phyloP scores from a whole-genome alignment of 2,329 filamentous ascomycete species.

The Trichoderma harzianum region DNA sequence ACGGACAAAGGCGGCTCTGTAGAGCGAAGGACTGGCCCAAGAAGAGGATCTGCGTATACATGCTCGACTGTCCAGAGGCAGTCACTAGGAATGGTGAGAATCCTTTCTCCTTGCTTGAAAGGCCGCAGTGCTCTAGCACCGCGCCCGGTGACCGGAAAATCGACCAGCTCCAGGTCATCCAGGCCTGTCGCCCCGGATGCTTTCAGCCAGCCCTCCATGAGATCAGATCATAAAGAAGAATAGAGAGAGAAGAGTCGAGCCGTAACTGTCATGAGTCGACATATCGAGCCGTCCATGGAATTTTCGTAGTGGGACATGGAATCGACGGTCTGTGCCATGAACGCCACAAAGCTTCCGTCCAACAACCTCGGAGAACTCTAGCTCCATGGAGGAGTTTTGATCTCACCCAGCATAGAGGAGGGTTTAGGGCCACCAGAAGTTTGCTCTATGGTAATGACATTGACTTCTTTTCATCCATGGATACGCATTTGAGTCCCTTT shows the following conservation, averaged over 20 bases:
- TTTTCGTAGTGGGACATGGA: not conserved
- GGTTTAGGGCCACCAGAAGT: too few species aligned
- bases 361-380: too few species aligned
- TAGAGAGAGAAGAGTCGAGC: not conserved
- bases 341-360: too few species aligned
- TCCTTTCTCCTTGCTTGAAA: slow-evolving; percentile 33
- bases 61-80: slow-evolving; percentile 33
- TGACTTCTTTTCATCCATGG: too few species aligned
- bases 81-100: slow-evolving; percentile 32
- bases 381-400: too few species aligned
- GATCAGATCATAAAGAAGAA: not conserved
- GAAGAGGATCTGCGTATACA: slow-evolving; percentile 32
- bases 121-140: slow-evolving; percentile 29
- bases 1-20: slow-evolving; percentile 30
- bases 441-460: too few species aligned
- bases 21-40: slow-evolving; percentile 32
- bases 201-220: slow-evolving; percentile 35
- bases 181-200: slow-evolving; percentile 30
- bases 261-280: not conserved
- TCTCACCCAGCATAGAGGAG: too few species aligned
- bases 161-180: slow-evolving; percentile 31
- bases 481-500: too few species aligned
- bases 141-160: slow-evolving; percentile 33
- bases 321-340: too few species aligned
- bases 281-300: not conserved